Evolutionary conservation across 164 flowering plant genomes (phyloP).

Genomic region (Nymphaea thermarum): DNA sequence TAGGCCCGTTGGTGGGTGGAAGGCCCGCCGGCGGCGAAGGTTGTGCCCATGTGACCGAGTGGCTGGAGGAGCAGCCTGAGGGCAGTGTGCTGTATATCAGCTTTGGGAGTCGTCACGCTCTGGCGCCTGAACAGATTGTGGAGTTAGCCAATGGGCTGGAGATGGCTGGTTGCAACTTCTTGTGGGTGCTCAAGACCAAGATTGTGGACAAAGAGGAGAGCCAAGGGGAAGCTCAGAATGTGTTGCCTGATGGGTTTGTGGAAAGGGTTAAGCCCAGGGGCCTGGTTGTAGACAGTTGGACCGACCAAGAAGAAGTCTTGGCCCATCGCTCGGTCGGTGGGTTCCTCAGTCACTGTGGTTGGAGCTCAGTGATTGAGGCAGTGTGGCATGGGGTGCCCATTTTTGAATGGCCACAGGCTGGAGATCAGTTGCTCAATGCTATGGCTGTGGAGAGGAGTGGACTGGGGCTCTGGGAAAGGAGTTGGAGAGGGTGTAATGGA

Average conservation of each 20-base stretch:
- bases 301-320: background rate
- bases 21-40: no score
- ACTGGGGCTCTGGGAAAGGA: background rate
- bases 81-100: constrained; percentile 3
- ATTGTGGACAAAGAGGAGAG: constrained; percentile 31
- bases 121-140: background rate
- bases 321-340: constrained; percentile 3
- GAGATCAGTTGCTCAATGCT: constrained; percentile 4
- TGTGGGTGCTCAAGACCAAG: constrained; percentile 40
- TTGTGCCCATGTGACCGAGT: constrained; percentile 7
- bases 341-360: constrained; percentile 2
- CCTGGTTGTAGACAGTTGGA: constrained; percentile 7
- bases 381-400: constrained; percentile 3
- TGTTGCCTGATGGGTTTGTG: constrained; percentile 15
- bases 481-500: background rate
- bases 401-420: background rate
- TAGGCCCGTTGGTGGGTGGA: constrained; percentile 24
- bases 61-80: constrained; percentile 38
- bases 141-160: constrained; percentile 25
- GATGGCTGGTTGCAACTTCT: constrained; percentile 21
- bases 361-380: constrained; percentile 2
- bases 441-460: constrained; percentile 2
- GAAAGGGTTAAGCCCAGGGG: constrained; percentile 13
- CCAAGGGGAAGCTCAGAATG: constrained; percentile 8
- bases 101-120: background rate